Evolutionary conservation across 768 basidiomycete genomes (phyloP).

Genomic region (Podaxis sp.): DNA sequence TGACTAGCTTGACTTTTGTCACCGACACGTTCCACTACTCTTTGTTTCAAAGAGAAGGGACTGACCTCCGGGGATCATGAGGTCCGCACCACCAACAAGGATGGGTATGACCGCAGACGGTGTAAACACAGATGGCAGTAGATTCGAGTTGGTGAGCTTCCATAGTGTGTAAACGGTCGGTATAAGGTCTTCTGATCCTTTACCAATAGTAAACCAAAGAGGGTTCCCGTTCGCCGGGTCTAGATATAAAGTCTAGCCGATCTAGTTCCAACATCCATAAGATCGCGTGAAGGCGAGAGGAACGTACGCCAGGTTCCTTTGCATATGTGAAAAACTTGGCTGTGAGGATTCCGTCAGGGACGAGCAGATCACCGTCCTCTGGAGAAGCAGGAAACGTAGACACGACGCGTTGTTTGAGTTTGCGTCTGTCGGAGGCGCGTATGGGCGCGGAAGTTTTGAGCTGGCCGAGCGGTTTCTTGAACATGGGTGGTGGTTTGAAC

Average conservation of each 20-base stretch:
- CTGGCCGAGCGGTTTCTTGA: slow-evolving; percentile 73
- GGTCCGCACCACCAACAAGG: slow-evolving; percentile 77
- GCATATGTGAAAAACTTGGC: slow-evolving; percentile 68
- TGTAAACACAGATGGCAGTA: slow-evolving; percentile 73
- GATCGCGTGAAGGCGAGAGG: neutral
- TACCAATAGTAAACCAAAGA: slow-evolving; percentile 77
- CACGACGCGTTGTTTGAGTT: slow-evolving; percentile 61
- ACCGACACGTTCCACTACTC: neutral
- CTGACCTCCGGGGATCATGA: slow-evolving; percentile 87
- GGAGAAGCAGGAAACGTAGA: slow-evolving; percentile 44
- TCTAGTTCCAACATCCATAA: slow-evolving; percentile 3
- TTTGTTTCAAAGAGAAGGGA: slow-evolving; percentile 5
- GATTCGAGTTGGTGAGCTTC: slow-evolving; percentile 53
- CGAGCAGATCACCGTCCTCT: slow-evolving; percentile 67
- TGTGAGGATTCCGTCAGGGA: slow-evolving; percentile 71
- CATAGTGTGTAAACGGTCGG: slow-evolving; percentile 85
- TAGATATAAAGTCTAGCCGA: slow-evolving; percentile 58
- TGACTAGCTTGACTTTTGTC: slow-evolving; percentile 48
- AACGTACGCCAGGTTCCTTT: slow-evolving; percentile 63
- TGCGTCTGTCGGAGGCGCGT: slow-evolving; percentile 70
- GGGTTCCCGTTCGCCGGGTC: slow-evolving; percentile 62
- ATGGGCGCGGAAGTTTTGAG: slow-evolving; percentile 77
- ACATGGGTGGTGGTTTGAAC: slow-evolving; percentile 45
- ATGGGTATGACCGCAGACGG: slow-evolving; percentile 70
- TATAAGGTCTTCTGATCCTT: slow-evolving; percentile 63